Conservation (phyloP, 768 basidiomycete genomes). For the Boletus edulis region DNA sequence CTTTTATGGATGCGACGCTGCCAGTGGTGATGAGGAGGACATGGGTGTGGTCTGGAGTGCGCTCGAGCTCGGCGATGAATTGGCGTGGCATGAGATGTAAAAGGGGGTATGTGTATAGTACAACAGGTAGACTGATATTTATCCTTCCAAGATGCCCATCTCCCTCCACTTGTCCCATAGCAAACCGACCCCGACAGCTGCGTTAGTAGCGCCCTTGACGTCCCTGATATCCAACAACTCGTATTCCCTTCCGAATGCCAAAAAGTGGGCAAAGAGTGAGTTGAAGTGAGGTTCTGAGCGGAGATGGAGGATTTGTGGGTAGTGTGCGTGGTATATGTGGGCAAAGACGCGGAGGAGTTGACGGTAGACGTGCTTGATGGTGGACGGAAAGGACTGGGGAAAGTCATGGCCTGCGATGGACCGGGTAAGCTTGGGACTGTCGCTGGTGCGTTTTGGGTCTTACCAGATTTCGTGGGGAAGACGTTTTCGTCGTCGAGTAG, state of each 20-base stretch:
- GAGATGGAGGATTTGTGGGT: slow-evolving; percentile 85
- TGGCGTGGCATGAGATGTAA: slow-evolving; percentile 9
- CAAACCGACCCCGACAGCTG: slow-evolving; percentile 68
- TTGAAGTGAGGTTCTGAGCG: slow-evolving; percentile 95
- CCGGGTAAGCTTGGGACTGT: neutral
- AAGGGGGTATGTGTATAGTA: slow-evolving; percentile 12
- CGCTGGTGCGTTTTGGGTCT: slow-evolving; percentile 19
- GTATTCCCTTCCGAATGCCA: slow-evolving; percentile 94
- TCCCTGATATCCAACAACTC: slow-evolving; percentile 89
- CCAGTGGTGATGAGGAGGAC: slow-evolving; percentile 87
- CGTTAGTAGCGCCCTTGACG: slow-evolving; percentile 64
- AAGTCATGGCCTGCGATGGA: slow-evolving; percentile 71
- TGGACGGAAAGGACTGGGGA: slow-evolving; percentile 83
- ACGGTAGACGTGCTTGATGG: slow-evolving; percentile 91
- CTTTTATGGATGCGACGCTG: slow-evolving; percentile 95
- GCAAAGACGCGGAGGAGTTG: slow-evolving; percentile 97
- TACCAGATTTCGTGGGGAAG: slow-evolving; percentile 95
- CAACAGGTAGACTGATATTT: slow-evolving; percentile 3
- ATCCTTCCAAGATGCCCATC: slow-evolving; percentile 66
- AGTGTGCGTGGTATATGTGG: slow-evolving; percentile 96
- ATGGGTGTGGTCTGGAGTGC: slow-evolving; percentile 39
- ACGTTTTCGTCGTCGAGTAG: slow-evolving; percentile 90
- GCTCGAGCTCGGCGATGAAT: slow-evolving; percentile 30
- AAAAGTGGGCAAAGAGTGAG: slow-evolving; percentile 95
- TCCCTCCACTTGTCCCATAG: slow-evolving; percentile 91